Conservation (phyloP, 202 grass and related monocot species). For the Schoenoplectus triqueter region DNA sequence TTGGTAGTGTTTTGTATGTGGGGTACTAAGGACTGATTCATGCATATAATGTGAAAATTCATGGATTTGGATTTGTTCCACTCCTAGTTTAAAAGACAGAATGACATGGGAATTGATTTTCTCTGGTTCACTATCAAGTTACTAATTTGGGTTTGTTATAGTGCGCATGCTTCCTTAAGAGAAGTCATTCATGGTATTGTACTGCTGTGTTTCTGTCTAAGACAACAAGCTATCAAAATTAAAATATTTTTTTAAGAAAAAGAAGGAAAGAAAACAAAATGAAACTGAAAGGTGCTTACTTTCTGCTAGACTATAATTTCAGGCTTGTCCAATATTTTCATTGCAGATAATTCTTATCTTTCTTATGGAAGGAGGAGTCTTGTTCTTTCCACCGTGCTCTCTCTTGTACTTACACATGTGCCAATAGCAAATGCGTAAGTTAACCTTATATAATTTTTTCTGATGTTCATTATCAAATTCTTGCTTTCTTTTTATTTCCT, state of each 20-base stretch:
- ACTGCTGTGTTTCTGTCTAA: background rate
- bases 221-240: background rate
- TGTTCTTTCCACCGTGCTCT: constrained; percentile 50
- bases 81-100: too few species aligned
- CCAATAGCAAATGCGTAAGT: constrained; percentile 61
- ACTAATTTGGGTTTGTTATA: background rate
- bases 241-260: background rate
- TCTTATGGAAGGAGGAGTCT: constrained; percentile 62
- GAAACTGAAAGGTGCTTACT: background rate
- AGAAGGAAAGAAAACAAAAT: background rate
- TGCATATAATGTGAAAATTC: background rate
- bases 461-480: constrained; percentile 32
- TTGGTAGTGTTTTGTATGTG: background rate
- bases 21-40: too few species aligned
- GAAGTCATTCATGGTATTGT: background rate
- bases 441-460: constrained; percentile 34
- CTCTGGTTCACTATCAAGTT: background rate
- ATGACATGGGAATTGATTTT: background rate
- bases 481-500: background rate
- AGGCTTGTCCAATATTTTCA: background rate
- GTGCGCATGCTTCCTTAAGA: background rate
- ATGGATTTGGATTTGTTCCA: background rate
- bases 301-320: background rate
- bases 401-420: constrained; percentile 59
- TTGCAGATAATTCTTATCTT: constrained; percentile 32